Percentiles rank a stretch among this genome's conserved stretches.
Conservation (phyloP, 116 monocot species). For the Iris pallida region DNA sequence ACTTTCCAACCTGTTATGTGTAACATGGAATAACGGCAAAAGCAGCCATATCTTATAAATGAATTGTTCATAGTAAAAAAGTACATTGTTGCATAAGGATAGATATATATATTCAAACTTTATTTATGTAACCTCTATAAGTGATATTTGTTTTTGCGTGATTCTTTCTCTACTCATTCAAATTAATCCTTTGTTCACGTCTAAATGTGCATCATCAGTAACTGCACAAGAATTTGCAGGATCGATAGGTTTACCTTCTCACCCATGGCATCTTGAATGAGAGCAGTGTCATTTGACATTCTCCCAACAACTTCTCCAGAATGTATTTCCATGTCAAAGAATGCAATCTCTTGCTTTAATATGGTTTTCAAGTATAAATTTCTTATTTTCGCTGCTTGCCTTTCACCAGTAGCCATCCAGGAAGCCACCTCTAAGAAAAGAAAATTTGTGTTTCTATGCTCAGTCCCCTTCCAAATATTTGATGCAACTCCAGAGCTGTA, state of each 20-base stretch:
- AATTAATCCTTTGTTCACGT: no score
- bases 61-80: no score
- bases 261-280: constrained; percentile 44
- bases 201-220: no score
- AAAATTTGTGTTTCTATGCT: background rate
- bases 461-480: background rate
- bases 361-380: constrained; percentile 33
- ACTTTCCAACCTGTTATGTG: constrained; percentile 33
- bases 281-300: constrained; percentile 34
- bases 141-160: no score
- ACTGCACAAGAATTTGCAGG: no score
- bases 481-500: background rate
- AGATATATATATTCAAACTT: background rate
- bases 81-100: background rate
- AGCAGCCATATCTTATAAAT: no score
- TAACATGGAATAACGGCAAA: background rate
- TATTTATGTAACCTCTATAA: no score
- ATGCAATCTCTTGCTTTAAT: constrained; percentile 40
- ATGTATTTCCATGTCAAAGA: constrained; percentile 32
- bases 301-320: constrained; percentile 33
- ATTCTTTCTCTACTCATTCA: no score
- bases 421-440: constrained; percentile 26
- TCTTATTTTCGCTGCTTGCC: constrained; percentile 34
- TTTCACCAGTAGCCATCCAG: constrained; percentile 41
- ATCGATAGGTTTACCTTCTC: constrained; percentile 21